Percentiles rank a stretch among this genome's conserved stretches.
These are phyloP conservation scores for Phaeosphaeria sp. DNA, from an alignment of 2,329 filamentous ascomycete species.

Conservation along the genomic window DNA sequence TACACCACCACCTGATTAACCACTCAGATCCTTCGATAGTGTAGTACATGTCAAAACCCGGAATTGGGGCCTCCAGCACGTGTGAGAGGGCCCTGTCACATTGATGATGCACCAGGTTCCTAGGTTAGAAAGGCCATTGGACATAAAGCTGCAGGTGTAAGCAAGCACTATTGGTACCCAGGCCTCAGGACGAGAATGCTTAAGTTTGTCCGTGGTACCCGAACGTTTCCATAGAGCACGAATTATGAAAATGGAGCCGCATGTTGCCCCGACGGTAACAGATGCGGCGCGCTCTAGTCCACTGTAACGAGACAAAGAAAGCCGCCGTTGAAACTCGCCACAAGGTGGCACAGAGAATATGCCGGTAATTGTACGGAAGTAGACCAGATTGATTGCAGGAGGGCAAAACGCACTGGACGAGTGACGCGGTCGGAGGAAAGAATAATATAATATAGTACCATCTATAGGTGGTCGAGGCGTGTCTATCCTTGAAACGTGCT, in stretches of 20 bases:
- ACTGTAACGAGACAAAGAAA: not conserved
- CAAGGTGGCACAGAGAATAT: constrained; percentile 9
- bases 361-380: constrained; percentile 39
- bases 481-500: constrained; percentile 30
- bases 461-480: constrained; percentile 28
- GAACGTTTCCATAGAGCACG: not conserved
- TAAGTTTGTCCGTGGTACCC: not conserved
- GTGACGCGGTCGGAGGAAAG: constrained; percentile 13
- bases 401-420: constrained; percentile 14
- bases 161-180: not conserved
- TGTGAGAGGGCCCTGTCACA: constrained; percentile 8
- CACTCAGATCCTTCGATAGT: constrained; percentile 25
- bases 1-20: constrained; percentile 15
- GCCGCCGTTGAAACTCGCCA: not conserved
- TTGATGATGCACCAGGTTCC: not conserved
- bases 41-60: not conserved
- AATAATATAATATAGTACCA: constrained; percentile 43
- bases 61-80: constrained; percentile 15
- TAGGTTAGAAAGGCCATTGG: not conserved
- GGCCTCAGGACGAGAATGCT: not conserved
- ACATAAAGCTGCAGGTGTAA: not conserved
- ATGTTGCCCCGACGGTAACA: not conserved
- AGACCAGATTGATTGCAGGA: constrained; percentile 30
- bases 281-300: not conserved
- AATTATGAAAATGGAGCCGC: not conserved